phyloP scores from a whole-genome alignment of 805 yeast genomes.

The Naumovozyma baii region DNA sequence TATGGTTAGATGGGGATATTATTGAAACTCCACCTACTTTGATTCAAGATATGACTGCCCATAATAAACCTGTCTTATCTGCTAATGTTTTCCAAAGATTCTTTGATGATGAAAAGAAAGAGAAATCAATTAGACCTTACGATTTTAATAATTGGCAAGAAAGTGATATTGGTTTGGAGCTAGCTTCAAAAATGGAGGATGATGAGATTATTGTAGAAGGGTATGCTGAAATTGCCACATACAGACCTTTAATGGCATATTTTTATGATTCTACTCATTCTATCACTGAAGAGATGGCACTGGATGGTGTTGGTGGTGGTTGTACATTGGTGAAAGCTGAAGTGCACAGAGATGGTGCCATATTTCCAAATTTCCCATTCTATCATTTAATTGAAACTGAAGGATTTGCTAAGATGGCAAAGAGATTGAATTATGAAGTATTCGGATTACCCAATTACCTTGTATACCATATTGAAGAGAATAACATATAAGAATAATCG shows the following conservation, averaged over 20 bases:
- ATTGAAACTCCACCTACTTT: constrained; percentile 77
- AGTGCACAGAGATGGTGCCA: constrained; percentile 98
- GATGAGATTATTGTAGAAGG: constrained; percentile 96
- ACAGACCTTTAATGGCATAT: constrained; percentile 89
- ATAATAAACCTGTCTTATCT: constrained; percentile 77
- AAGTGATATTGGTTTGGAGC: constrained; percentile 63
- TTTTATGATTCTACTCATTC: constrained; percentile 62
- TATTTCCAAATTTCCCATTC: constrained; percentile 98
- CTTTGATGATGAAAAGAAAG: constrained; percentile 47
- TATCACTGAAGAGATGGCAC: constrained; percentile 55
- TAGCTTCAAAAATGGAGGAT: constrained; percentile 64
- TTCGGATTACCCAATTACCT: constrained; percentile 90
- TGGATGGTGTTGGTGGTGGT: constrained; percentile 98
- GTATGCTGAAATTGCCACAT: constrained; percentile 85
- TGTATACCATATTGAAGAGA: constrained; percentile 86
- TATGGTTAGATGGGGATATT: constrained; percentile 95
- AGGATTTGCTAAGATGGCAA: constrained; percentile 98
- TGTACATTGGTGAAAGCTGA: constrained; percentile 93
- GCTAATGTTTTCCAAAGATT: constrained; percentile 91
- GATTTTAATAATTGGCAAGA: constrained; percentile 96
- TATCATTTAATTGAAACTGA: constrained; percentile 95
- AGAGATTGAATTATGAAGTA: constrained; percentile 82
- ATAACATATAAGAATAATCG: constrained; percentile 10
- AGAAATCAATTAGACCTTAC: constrained; percentile 65
- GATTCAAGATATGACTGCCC: constrained; percentile 78